Evolutionary conservation across 2,329 filamentous ascomycete species (phyloP).

Genomic region (Alternaria burnsii): DNA sequence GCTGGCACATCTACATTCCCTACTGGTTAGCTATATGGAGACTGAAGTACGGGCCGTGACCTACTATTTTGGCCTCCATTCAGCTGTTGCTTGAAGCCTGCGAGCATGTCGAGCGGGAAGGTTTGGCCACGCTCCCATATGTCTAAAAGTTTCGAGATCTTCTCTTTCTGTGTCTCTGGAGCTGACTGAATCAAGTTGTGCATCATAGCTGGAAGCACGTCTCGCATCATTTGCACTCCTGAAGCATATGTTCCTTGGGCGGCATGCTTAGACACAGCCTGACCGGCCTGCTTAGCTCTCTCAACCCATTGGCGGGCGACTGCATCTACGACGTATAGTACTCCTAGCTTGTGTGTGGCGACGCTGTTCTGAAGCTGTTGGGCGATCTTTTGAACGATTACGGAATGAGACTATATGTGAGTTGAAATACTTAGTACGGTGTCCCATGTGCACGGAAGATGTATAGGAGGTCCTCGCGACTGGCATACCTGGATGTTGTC

Average conservation of each 20-base stretch:
- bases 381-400: slow-evolving; percentile 94
- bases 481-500: slow-evolving; percentile 54
- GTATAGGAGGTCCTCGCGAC: slow-evolving; percentile 20
- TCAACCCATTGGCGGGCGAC: slow-evolving; percentile 99
- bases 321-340: slow-evolving; percentile 99
- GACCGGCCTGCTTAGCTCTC: slow-evolving; percentile 85
- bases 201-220: slow-evolving; percentile 92
- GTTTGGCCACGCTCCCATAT: slow-evolving; percentile 98
- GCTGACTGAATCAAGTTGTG: slow-evolving; percentile 90
- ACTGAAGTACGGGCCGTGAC: slow-evolving; percentile 49
- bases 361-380: slow-evolving; percentile 97
- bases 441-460: slow-evolving; percentile 18
- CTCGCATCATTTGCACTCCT: slow-evolving; percentile 94
- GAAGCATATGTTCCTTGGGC: slow-evolving; percentile 93
- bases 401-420: slow-evolving; percentile 80
- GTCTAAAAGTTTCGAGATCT: slow-evolving; percentile 92
- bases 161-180: slow-evolving; percentile 95
- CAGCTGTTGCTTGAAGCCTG: slow-evolving; percentile 83
- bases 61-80: slow-evolving; percentile 72
- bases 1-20: slow-evolving; percentile 29
- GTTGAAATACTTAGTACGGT: slow-evolving; percentile 35
- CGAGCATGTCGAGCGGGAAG: slow-evolving; percentile 81
- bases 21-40: slow-evolving; percentile 21
- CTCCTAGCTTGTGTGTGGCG: slow-evolving; percentile 95
- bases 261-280: slow-evolving; percentile 78